A percentile compares a stretch with the other conserved stretches of the same genome.
These are phyloP conservation scores for Colletotrichum theobromicola DNA, from an alignment of 2,329 filamentous ascomycete genomes.

Conservation along the genomic window DNA sequence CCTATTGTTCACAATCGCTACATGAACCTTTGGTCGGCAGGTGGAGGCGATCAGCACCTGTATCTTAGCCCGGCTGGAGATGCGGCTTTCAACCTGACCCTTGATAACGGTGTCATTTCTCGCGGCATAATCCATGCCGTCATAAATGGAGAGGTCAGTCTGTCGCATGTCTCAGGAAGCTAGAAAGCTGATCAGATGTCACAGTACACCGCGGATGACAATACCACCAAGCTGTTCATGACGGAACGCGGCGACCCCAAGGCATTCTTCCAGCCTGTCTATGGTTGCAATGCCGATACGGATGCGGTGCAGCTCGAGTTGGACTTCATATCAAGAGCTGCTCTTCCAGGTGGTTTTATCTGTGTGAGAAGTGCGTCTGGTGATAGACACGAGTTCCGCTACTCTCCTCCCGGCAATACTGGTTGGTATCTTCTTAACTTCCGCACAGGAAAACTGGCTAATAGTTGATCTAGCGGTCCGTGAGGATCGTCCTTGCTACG, in stretches of 20 bases:
- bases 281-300: slow-evolving; percentile 46
- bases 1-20: slow-evolving; percentile 40
- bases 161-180: background rate
- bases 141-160: slow-evolving; percentile 48
- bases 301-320: slow-evolving; percentile 43
- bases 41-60: slow-evolving; percentile 45
- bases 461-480: background rate
- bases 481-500: slow-evolving; percentile 6
- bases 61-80: slow-evolving; percentile 43
- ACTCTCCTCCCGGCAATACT: slow-evolving; percentile 43
- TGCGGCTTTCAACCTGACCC: slow-evolving; percentile 38
- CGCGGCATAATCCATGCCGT: slow-evolving; percentile 37
- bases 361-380: slow-evolving; percentile 43
- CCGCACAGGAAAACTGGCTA: background rate
- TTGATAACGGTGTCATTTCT: slow-evolving; percentile 41
- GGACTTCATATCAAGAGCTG: slow-evolving; percentile 34
- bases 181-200: background rate
- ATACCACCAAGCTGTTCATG: slow-evolving; percentile 55
- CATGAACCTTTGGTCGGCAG: slow-evolving; percentile 39
- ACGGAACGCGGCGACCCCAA: slow-evolving; percentile 47
- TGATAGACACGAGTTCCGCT: slow-evolving; percentile 45
- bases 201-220: slow-evolving; percentile 45
- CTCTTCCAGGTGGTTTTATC: slow-evolving; percentile 38
- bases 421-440: slow-evolving; percentile 27
- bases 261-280: slow-evolving; percentile 43